Conservation (phyloP, 75 land plant species). For the Cunninghamia lanceolata region DNA sequence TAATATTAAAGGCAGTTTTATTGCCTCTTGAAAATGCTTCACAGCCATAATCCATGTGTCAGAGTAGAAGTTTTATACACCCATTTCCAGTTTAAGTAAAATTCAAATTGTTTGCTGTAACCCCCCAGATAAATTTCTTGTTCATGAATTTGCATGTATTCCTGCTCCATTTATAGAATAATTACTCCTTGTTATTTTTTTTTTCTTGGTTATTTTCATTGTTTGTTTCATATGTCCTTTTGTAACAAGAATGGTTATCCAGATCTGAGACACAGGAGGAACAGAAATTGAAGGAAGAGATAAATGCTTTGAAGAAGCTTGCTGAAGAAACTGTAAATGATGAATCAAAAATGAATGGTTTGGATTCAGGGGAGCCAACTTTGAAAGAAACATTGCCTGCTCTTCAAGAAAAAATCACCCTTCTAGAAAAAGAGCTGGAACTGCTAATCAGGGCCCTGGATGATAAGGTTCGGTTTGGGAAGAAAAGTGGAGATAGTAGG, state of each 20-base stretch:
- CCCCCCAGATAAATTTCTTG: background rate
- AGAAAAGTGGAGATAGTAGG: constrained; percentile 37
- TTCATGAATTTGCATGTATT: background rate
- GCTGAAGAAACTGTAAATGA: constrained; percentile 7
- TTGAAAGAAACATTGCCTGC: constrained; percentile 4
- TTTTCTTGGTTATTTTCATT: too few species aligned
- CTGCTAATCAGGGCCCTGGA: constrained; percentile 41
- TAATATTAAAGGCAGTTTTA: background rate
- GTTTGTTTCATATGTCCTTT: background rate
- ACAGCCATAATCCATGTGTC: background rate
- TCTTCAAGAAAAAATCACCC: constrained; percentile 4
- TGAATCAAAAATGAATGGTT: constrained; percentile 13
- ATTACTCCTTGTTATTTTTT: too few species aligned
- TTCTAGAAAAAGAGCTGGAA: constrained; percentile 52
- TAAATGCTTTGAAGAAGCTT: constrained; percentile 31
- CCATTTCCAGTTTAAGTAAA: background rate
- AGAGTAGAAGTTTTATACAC: background rate
- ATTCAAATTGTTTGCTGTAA: too few species aligned
- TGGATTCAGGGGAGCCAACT: constrained; percentile 2
- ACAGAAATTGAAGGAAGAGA: constrained; percentile 57
- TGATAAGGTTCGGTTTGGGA: constrained; percentile 57
- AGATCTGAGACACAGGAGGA: constrained; percentile 73
- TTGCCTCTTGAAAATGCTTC: background rate
- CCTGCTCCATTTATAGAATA: background rate
- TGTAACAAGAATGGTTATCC: background rate